These are phyloP conservation scores for Penicillium digitatum DNA, from an alignment of 2,329 filamentous ascomycete genomes.

Conservation along the genomic window DNA sequence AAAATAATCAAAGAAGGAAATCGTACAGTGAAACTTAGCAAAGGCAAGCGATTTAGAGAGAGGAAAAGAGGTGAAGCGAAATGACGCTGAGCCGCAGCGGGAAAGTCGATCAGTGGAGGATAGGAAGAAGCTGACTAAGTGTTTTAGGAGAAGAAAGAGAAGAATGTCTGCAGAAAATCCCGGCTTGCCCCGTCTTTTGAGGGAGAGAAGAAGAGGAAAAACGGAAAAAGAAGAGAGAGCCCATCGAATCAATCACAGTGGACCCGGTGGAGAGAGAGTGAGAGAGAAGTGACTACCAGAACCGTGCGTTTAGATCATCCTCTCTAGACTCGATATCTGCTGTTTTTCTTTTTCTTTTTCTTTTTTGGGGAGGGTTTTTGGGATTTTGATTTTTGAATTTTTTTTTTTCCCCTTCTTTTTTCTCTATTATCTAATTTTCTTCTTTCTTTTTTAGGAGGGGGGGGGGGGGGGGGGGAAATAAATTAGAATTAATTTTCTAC, in stretches of 20 bases:
- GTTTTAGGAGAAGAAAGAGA: conserved; percentile 15
- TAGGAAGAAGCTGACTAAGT: conserved; percentile 23
- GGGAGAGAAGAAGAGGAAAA: conserved; percentile 18
- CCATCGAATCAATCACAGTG: conserved; percentile 11
- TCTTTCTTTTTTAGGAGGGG: not conserved
- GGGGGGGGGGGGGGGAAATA: not conserved
- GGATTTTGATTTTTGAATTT: not conserved
- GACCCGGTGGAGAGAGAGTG: conserved; percentile 2
- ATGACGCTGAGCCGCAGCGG: conserved; percentile 28
- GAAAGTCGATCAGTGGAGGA: conserved; percentile 26
- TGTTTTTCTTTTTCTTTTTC: not conserved
- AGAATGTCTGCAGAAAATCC: conserved; percentile 15
- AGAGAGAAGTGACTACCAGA: not conserved
- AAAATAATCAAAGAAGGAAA: conserved; percentile 3
- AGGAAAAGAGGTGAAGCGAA: conserved; percentile 7
- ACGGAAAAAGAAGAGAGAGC: conserved; percentile 24
- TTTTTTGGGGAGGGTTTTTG: no score
- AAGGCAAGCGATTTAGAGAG: conserved; percentile 7
- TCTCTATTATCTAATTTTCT: not conserved
- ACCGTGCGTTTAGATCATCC: conserved; percentile 14
- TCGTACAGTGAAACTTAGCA: conserved; percentile 6
- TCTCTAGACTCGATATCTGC: conserved; percentile 7
- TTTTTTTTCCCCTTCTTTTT: not conserved
- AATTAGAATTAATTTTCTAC: not conserved
- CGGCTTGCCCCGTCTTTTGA: conserved; percentile 23